Percentiles rank a stretch among this genome's conserved stretches.
These are phyloP conservation scores for Helotiales sp. DNA, from an alignment of 2,329 filamentous ascomycete species.

Conservation along the genomic window DNA sequence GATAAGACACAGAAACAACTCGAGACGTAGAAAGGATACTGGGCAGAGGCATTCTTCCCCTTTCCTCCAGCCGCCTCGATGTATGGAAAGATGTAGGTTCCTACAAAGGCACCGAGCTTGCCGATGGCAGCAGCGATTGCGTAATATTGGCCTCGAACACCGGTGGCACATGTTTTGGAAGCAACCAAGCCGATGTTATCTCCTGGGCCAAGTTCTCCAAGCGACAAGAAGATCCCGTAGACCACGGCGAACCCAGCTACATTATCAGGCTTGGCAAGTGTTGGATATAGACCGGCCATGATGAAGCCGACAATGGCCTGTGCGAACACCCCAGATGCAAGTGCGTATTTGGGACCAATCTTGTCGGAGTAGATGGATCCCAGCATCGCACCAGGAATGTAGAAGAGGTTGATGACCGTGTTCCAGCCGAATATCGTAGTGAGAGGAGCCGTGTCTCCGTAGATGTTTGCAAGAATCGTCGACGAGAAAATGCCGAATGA, in stretches of 20 bases:
- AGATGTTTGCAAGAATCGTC: conserved; percentile 71
- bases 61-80: conserved; percentile 66
- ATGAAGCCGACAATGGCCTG: conserved; percentile 85
- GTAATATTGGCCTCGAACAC: conserved; percentile 81
- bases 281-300: conserved; percentile 80
- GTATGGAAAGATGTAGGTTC: conserved; percentile 80
- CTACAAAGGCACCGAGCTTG: conserved; percentile 84
- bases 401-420: conserved; percentile 86
- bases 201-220: conserved; percentile 83
- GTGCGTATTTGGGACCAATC: conserved; percentile 76
- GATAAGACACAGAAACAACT: conserved; percentile 77
- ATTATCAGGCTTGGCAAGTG: conserved; percentile 68
- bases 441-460: conserved; percentile 62
- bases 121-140: conserved; percentile 74
- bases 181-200: conserved; percentile 91
- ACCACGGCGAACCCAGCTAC: conserved; percentile 79
- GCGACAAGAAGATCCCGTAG: conserved; percentile 77
- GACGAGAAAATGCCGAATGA: conserved; percentile 86
- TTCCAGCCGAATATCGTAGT: conserved; percentile 88
- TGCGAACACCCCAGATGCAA: conserved; percentile 70
- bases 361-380: conserved; percentile 80
- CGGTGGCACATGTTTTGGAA: conserved; percentile 85
- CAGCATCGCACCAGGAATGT: conserved; percentile 79
- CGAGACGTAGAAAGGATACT: conserved; percentile 91
- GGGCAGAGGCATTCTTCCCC: conserved; percentile 63